Base-by-base conservation (phyloP, 768 basidiomycete genomes). In the Psilocybe tampanensis region DNA sequence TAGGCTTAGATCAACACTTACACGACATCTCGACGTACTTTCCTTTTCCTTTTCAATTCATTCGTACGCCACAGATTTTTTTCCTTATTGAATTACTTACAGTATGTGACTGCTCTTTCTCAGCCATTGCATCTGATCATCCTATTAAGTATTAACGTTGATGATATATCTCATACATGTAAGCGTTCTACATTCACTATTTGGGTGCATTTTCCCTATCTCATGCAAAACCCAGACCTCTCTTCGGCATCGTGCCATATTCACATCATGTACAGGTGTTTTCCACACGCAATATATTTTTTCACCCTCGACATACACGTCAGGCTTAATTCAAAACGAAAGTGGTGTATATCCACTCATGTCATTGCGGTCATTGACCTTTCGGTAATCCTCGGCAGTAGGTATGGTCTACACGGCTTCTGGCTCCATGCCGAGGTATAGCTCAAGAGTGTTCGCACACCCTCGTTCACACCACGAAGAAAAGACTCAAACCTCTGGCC, bases 201-300 rank as follows among this genome's bases (percentile, higher is more conserved):
- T 26, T 26, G 11, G 32, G 47, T 32, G n/a, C 2, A 29, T 48
- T 48, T 48, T 26, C 11, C 41, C 23, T 18, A 55, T 43, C 47
- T 56, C 55, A 44, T 34, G 59, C 21, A 17, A 12, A 12, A 21
- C 23, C 22, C 53, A 58, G 34, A 58, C 26, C 52, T 58, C 59
- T 63, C 59, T 58, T 63, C 62, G 62, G 54, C 62, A 63, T 47
- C 54, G 26, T 60, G 56, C 29, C 62, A 63, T 56, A 47, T 26
- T 49, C 58, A 58, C 59, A 58, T 63, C 56, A 42, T 54, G 52
- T 54, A 56, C 58, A 21, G 43, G 54, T 45, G 29, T 15, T 21
- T 54, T 53, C 41, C 57, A 42, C 47, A 44, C 54, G 53, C 29
- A 54, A 44, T 51, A 43, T 23, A 24, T 33, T 51, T 23, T n/a